Conservation (phyloP, 352 stramenopile species). For the Aphanomyces euteiches region DNA sequence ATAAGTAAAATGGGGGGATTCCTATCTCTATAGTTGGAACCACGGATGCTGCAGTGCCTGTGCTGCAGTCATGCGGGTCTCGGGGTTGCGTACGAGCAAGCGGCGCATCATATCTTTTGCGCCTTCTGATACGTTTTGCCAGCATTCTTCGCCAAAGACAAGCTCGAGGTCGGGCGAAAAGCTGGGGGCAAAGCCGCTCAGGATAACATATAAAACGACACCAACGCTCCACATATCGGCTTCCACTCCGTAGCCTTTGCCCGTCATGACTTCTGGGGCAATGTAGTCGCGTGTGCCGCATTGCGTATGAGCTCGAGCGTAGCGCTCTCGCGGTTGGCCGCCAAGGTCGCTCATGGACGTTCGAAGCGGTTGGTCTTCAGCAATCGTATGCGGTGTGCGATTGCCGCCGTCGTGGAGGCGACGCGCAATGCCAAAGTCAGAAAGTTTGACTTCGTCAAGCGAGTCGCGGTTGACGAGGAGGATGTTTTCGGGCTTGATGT, state of each 20-base stretch:
- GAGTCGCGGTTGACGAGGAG: conserved; percentile 61
- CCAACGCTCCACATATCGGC: conserved; percentile 93
- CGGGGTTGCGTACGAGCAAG: conserved; percentile 69
- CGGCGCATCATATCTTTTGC: conserved; percentile 68
- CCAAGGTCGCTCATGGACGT: conserved; percentile 23
- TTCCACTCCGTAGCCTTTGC: conserved; percentile 91
- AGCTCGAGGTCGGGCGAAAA: conserved; percentile 60
- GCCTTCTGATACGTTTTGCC: conserved; percentile 52
- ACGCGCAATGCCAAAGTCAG: conserved; percentile 77
- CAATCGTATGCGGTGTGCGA: conserved; percentile 58
- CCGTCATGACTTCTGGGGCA: conserved; percentile 76
- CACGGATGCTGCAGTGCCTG: conserved; percentile 72
- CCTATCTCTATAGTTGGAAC: conserved; percentile 34
- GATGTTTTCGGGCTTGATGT: conserved; percentile 86
- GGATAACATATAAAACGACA: conserved; percentile 87
- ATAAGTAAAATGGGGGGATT: neutral
- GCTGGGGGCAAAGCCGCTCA: conserved; percentile 75
- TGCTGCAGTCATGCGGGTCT: conserved; percentile 62
- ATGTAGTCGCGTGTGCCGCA: conserved; percentile 82
- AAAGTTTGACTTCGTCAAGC: conserved; percentile 70
- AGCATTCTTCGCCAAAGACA: conserved; percentile 70
- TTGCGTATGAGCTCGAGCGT: conserved; percentile 71
- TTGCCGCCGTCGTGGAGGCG: conserved; percentile 55
- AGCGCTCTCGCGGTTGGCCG: conserved; percentile 48
- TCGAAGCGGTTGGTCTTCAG: conserved; percentile 59